These are phyloP conservation scores for Lentinula novae-zelandiae DNA, from an alignment of 1,284 basidiomycete genomes.

Conservation along the genomic window DNA sequence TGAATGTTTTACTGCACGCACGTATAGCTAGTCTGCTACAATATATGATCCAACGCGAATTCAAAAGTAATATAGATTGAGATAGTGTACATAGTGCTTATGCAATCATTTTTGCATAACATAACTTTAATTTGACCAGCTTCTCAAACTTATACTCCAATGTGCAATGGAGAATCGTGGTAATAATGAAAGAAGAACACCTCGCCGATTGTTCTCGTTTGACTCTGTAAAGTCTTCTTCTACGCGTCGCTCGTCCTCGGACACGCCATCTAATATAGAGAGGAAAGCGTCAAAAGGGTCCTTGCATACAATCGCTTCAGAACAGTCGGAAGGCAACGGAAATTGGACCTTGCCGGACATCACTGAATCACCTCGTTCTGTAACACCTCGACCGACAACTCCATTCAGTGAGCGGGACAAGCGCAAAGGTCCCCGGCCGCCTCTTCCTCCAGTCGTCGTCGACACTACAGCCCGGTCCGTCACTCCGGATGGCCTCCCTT, in stretches of 20 bases:
- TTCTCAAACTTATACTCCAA: too few relatives aligned
- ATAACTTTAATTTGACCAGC: too few relatives aligned
- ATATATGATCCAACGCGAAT: too few relatives aligned
- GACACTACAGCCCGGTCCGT: constrained; percentile 14
- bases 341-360: constrained; percentile 4
- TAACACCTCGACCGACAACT: constrained; percentile 1
- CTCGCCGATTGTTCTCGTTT: constrained; percentile 34
- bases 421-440: constrained; percentile 6
- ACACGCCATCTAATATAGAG: constrained; percentile 15
- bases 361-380: constrained; percentile 5
- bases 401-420: neutral
- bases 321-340: constrained; percentile 9
- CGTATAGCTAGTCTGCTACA: neutral
- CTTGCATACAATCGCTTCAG: constrained; percentile 14
- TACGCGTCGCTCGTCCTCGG: constrained; percentile 20
- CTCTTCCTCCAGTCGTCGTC: constrained; percentile 18
- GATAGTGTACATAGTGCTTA: too few relatives aligned
- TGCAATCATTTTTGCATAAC: too few relatives aligned
- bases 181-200: constrained; percentile 9
- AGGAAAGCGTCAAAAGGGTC: constrained; percentile 9
- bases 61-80: too few relatives aligned
- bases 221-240: constrained; percentile 29
- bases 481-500: constrained; percentile 8
- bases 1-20: neutral
- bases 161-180: neutral